Conservation (phyloP, 306 rosid species). For the Citrullus mucosospermus region DNA sequence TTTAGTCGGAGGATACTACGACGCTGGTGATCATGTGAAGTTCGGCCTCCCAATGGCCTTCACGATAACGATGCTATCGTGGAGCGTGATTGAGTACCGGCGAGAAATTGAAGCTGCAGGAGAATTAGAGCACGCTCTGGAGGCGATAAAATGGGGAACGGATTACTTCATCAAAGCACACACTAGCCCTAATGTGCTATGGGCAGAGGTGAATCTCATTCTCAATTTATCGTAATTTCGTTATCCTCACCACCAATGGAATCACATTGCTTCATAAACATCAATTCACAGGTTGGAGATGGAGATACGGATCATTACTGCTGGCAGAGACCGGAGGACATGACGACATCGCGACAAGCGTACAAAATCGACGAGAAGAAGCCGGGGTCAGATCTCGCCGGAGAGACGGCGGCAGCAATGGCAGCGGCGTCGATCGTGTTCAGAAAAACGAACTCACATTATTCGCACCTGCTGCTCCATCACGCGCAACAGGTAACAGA, state of each 20-base stretch:
- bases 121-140: constrained; percentile 67
- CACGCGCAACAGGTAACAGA: constrained; percentile 69
- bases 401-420: constrained; percentile 89
- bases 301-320: constrained; percentile 98
- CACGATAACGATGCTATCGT: constrained; percentile 90
- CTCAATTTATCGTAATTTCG: not conserved
- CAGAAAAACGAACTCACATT: constrained; percentile 71
- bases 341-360: constrained; percentile 92
- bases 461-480: constrained; percentile 68
- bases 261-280: not conserved
- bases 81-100: constrained; percentile 69
- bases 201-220: constrained; percentile 68
- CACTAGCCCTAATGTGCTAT: constrained; percentile 73
- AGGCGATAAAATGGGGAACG: constrained; percentile 95
- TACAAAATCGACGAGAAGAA: constrained; percentile 65
- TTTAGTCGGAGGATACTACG: constrained; percentile 93
- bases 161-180: constrained; percentile 98
- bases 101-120: constrained; percentile 60
- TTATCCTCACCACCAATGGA: not conserved
- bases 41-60: constrained; percentile 97
- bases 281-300: constrained; percentile 61
- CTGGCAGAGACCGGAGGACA: constrained; percentile 97
- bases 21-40: constrained; percentile 97
- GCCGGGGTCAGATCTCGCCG: constrained; percentile 98
- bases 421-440: constrained; percentile 81